Evolutionary conservation across 805 yeast genomes (phyloP), one percentile per base, ranked within the genome.

Genomic region (Ogataea pini): DNA sequence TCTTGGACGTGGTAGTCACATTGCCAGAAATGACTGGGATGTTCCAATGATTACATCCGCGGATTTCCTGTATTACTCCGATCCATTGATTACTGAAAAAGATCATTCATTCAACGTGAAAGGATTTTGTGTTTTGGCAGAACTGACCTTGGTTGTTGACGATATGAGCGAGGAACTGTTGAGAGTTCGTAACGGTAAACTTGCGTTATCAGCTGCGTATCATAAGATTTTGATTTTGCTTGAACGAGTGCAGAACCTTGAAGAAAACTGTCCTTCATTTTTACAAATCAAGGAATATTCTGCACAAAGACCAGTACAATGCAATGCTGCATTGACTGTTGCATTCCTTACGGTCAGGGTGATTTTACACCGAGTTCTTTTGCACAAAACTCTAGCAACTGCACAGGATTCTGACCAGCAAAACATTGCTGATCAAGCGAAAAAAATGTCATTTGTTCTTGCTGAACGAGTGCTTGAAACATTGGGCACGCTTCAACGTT

Each of bases 1-100:
- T 3, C 32, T 51, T 16, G 56, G 55, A 1, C 38, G 48, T 12
- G 44, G 46, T 1, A 52, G 56, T 33, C 58, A 55, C 36, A 55
- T 55, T 13, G 20, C 34, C 1, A 40, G 33, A 28, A 45, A 36
- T 13, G 58, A 52, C 28, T 54, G 56, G 56, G 48, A 54, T 33
- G 56, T 54, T 9, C 36, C 48, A 4, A 46, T 48, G 27, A 48
- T 53, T 4, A 42, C 39, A 17, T 27, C 49, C 3, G 31, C 49
- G 2, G 57, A 53, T 29, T 53, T 50, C 34, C 14, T 42, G 7
- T 48, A 46, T 28, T 51, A 54, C 24, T 27, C 46, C 2, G 53
- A 51, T 29, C 46, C 55, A 3, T 32, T 50, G 16, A 34, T 47
- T n/a, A 12, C 28, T 2, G 49, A 48, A 18, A 38, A 42, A 20